Evolutionary conservation across 345 rosid genomes (phyloP), one percentile per base, ranked within the genome.

Genomic region (Eutrema yunnanense): DNA sequence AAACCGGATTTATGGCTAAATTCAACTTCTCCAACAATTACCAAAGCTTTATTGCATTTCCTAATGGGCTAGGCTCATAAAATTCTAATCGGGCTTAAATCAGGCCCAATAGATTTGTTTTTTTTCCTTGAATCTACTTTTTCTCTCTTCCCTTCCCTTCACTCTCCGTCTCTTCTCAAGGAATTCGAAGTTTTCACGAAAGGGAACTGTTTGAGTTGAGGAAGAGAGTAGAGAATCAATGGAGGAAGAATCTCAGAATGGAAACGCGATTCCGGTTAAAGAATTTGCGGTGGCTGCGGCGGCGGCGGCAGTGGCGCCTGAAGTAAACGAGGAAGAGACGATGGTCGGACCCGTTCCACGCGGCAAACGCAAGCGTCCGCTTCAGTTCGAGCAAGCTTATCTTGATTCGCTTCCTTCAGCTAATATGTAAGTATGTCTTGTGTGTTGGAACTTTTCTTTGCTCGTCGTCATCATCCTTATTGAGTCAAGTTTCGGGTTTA

Each of bases 331-430:
- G 51, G 88, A 84, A 29, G 92, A 83, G 69, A 43, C 77, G 12
- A 36, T 79, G 16, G 65, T 94, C 32, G 98, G 96, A 36, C 98
- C 97, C 9, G 92, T 95, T 51, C 86, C 86, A 8, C 83, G 82
- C 8, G 78, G 81, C n/a, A 87, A 92, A 43, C 81, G 82, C 54
- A 94, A 94, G 76, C 97, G 96, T 62, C 97, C 93, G 8, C 97
- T 94, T 61, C 95, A 87, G 82, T 94, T 94, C 78, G 97, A 95
- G 80, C 86, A 87, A 65, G 93, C 97, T 19, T 95, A 87, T 73
- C 92, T 92, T 1, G 88, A 92, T 70, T 76, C 99, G 1, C 92
- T 95, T 57, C 96, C 96, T 62, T 95, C 90, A 13, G 97, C 96
- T 54, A 89, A 88, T 81, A 88, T 84, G 96, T 94, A 77, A 47